Base-by-base conservation (phyloP, 2,329 filamentous ascomycete genomes). In the Apiospora arundinis region DNA sequence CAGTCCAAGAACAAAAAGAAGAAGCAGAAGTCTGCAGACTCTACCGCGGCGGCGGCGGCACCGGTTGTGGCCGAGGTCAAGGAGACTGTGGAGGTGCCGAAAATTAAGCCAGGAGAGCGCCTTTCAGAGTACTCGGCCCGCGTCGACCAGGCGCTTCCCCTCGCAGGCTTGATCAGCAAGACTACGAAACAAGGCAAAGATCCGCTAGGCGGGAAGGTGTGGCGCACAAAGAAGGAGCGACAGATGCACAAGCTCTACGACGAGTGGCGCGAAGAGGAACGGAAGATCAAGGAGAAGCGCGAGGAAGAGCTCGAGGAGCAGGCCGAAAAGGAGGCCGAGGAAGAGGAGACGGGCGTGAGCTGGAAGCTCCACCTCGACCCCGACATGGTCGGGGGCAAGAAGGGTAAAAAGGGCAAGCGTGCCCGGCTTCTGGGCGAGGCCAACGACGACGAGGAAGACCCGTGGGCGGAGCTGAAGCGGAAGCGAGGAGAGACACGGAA, bases 141-240 rank as follows among this genome's bases (percentile, higher is more conserved):
- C 42, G 96, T 99, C 8, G 92, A 98, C 79, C 92, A 93, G 67
- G 91, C 93, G 0, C 85, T 98, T 8, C 95, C 95, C 0, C 83
- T 99, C 0, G 85, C 90, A 9, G 91, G 92, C 0, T 85, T 98
- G 11, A 85, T 90, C 70, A 90, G 86, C 74, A 92, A 91, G 77
- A 88, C 86, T 0, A 82, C 86, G 11, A 90, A 87, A 75, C 84
- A 86, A 52, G 90, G 89, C 69, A 91, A 89, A 74, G 91, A 92
- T 72, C 87, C 90, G 8, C 82, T 89, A 45, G 90, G 92, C 0
- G 78, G 92, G 11, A 92, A 94, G 78, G 87, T 91, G 23, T 88
- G 89, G 74, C 87, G 90, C 69, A 98, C 95, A 7, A 92, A 92
- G 80, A 96, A 95, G 78, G 95, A 98, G 83, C 92, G 91, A 80